phyloP scores from a whole-genome alignment of 1,284 basidiomycete genomes.

The Heliocybe sulcata region DNA sequence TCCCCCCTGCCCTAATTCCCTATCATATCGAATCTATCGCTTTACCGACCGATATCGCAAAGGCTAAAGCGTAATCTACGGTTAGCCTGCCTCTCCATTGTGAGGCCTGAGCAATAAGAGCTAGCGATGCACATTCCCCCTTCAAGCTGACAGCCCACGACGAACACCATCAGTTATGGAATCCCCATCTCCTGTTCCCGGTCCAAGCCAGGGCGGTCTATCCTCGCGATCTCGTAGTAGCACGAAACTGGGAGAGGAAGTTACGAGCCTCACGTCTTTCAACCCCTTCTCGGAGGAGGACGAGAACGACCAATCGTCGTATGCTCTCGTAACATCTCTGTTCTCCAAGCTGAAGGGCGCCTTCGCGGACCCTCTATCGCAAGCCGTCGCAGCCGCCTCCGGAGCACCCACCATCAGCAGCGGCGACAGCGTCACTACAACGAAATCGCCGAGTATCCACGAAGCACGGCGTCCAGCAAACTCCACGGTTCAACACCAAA shows the following conservation, averaged over 20 bases:
- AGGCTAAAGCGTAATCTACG: no score
- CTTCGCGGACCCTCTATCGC: slow-evolving; percentile 55
- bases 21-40: no score
- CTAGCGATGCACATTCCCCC: background rate
- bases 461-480: slow-evolving; percentile 55
- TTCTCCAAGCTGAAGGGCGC: slow-evolving; percentile 75
- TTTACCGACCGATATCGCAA: no score
- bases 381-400: slow-evolving; percentile 34
- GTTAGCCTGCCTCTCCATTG: no score
- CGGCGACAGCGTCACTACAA: slow-evolving; percentile 4
- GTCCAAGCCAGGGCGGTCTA: slow-evolving; percentile 25
- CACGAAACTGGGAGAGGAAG: slow-evolving; percentile 56
- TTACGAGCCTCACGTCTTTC: slow-evolving; percentile 68
- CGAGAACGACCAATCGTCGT: slow-evolving; percentile 77
- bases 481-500: slow-evolving; percentile 32
- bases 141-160: background rate
- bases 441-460: slow-evolving; percentile 17
- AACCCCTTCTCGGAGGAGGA: slow-evolving; percentile 85
- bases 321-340: slow-evolving; percentile 69
- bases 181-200: slow-evolving; percentile 14
- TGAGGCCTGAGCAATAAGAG: background rate
- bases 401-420: slow-evolving; percentile 18
- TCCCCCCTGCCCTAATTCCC: no score
- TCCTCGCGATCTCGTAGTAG: slow-evolving; percentile 57
- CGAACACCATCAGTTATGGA: slow-evolving; percentile 11